These are phyloP conservation scores for Fonsecaea pedrosoi DNA, from an alignment of 2,329 filamentous ascomycete genomes.

Conservation along the genomic window DNA sequence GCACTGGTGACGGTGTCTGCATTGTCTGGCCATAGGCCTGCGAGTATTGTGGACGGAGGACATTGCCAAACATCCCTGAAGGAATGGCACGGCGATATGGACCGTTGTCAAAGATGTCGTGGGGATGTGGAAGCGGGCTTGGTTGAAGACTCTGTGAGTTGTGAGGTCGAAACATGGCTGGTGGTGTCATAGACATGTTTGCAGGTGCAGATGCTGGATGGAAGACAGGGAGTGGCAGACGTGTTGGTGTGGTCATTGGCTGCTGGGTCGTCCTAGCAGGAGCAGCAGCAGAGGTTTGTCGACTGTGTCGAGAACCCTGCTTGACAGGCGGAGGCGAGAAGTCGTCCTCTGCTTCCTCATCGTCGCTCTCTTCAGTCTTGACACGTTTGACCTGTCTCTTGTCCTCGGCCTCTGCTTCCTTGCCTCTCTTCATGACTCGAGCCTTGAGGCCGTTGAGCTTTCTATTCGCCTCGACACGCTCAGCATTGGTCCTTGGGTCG, in stretches of 20 bases:
- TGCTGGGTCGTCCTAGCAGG: not conserved
- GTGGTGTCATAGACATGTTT: not conserved
- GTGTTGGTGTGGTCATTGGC: not conserved
- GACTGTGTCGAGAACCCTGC: not conserved
- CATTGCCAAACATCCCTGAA: not conserved
- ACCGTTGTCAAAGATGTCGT: not conserved
- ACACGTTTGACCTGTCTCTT: constrained; percentile 17
- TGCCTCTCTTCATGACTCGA: constrained; percentile 45
- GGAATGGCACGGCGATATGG: not conserved
- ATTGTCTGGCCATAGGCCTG: not conserved
- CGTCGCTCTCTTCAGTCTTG: constrained; percentile 13
- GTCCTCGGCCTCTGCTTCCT: constrained; percentile 38
- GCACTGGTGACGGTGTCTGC: not conserved
- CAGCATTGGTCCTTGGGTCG: constrained; percentile 44
- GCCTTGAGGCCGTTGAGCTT: constrained; percentile 46
- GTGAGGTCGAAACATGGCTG: not conserved
- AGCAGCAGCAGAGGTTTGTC: not conserved
- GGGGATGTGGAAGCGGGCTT: not conserved
- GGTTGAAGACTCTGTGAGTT: not conserved
- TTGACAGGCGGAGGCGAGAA: not conserved
- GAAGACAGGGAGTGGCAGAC: not conserved
- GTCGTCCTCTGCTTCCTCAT: constrained; percentile 1
- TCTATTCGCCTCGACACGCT: constrained; percentile 46
- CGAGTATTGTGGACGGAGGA: not conserved
- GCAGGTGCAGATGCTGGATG: not conserved